phyloP scores from a whole-genome alignment of 352 stramenopile species.

The Pythium phragmiticola region DNA sequence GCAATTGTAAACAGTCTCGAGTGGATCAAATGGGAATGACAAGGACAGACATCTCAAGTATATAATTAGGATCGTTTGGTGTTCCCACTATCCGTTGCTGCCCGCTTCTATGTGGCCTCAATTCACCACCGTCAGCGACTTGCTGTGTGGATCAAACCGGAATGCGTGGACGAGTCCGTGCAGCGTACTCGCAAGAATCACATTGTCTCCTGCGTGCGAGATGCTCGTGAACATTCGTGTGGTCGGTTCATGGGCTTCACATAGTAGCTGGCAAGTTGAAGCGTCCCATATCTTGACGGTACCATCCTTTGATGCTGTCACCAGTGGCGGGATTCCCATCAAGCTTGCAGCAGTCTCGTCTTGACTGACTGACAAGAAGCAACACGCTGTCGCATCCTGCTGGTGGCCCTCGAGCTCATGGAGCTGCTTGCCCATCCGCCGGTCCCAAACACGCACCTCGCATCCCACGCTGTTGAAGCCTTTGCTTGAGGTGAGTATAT shows the following conservation, averaged over 20 bases:
- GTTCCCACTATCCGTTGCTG: background rate
- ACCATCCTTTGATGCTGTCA: conserved; percentile 79
- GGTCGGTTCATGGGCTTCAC: conserved; percentile 44
- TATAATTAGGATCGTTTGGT: background rate
- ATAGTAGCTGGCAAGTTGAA: conserved; percentile 23
- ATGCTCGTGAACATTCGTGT: conserved; percentile 69
- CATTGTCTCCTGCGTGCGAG: conserved; percentile 32
- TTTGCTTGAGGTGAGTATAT: conserved; percentile 83
- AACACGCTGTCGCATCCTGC: conserved; percentile 76
- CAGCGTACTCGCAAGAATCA: conserved; percentile 61
- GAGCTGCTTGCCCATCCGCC: conserved; percentile 59
- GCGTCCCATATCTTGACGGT: conserved; percentile 74
- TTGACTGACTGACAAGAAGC: conserved; percentile 37
- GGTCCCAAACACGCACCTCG: conserved; percentile 79
- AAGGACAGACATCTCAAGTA: background rate
- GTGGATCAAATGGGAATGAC: background rate
- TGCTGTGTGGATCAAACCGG: conserved; percentile 27
- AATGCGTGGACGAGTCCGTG: conserved; percentile 47
- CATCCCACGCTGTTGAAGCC: conserved; percentile 81
- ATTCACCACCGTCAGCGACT: conserved; percentile 9
- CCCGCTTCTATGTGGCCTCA: background rate
- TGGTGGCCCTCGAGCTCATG: conserved; percentile 61
- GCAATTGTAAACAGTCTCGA: background rate
- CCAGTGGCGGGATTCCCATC: conserved; percentile 32
- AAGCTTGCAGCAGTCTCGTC: background rate